Evolutionary conservation across 768 basidiomycete species (phyloP).

Genomic region (Kwoniella sp.): DNA sequence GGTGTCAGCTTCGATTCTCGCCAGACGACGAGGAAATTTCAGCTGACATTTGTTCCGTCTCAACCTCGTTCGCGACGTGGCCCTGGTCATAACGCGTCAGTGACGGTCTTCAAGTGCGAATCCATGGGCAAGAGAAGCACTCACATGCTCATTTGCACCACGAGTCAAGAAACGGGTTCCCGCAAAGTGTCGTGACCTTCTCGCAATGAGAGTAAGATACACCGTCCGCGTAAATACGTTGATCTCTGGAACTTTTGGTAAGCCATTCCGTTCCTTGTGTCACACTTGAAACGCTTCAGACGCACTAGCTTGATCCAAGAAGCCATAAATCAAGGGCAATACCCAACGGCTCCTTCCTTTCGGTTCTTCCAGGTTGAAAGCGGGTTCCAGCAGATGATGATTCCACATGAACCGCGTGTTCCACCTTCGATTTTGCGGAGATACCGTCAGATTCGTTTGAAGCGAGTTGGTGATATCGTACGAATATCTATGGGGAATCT

Average conservation of each 20-base stretch:
- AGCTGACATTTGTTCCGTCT: slow-evolving; percentile 84
- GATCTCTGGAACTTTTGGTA: slow-evolving; percentile 64
- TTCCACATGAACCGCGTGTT: slow-evolving; percentile 96
- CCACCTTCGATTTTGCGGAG: slow-evolving; percentile 59
- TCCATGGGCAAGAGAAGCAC: not conserved
- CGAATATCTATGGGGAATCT: slow-evolving; percentile 79
- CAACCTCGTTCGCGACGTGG: slow-evolving; percentile 97
- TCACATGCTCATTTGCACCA: slow-evolving; percentile 88
- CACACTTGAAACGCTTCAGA: slow-evolving; percentile 18
- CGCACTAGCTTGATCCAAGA: slow-evolving; percentile 97
- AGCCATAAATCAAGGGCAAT: slow-evolving; percentile 87
- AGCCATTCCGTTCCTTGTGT: not conserved
- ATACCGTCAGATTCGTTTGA: slow-evolving; percentile 77
- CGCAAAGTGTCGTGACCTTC: slow-evolving; percentile 91
- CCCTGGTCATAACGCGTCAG: slow-evolving; percentile 63
- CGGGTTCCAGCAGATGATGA: slow-evolving; percentile 74
- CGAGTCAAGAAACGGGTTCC: slow-evolving; percentile 92
- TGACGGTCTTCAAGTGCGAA: not conserved
- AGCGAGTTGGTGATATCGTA: slow-evolving; percentile 97
- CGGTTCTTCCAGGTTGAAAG: slow-evolving; percentile 62
- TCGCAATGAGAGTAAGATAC: slow-evolving; percentile 91
- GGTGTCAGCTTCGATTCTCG: not conserved
- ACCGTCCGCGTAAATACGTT: slow-evolving; percentile 85
- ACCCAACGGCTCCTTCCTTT: slow-evolving; percentile 71
- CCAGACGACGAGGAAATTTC: not conserved